Conservation (phyloP, 148 eudicot species). For the Mesembryanthemum crystallinum region DNA sequence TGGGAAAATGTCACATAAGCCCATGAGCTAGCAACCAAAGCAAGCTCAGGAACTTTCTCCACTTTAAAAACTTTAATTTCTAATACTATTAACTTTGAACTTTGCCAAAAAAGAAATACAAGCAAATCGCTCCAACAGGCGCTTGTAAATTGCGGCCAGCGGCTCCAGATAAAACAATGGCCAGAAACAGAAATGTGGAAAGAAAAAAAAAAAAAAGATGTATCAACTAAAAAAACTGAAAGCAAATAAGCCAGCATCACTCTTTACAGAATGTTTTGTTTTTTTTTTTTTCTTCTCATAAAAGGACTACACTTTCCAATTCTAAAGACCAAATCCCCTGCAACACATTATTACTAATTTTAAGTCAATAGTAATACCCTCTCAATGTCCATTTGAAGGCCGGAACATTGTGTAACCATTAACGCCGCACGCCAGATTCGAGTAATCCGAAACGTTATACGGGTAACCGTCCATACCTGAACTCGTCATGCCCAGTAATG, state of each 20-base stretch:
- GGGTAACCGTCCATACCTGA: slow-evolving; percentile 58
- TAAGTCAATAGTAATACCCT: background rate
- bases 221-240: slow-evolving; percentile 22
- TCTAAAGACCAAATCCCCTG: slow-evolving; percentile 23
- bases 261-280: slow-evolving; percentile 36
- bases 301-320: slow-evolving; percentile 20
- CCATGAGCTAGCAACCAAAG: no score
- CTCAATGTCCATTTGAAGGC: slow-evolving; percentile 77
- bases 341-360: slow-evolving; percentile 32
- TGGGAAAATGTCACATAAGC: no score
- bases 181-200: slow-evolving; percentile 5
- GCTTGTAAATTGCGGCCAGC: background rate
- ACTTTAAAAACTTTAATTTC: no score
- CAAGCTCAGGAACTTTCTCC: no score
- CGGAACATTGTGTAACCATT: slow-evolving; percentile 70
- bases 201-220: slow-evolving; percentile 17
- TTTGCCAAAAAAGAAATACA: no score
- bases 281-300: slow-evolving; percentile 12
- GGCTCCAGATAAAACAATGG: background rate
- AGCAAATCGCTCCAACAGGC: background rate
- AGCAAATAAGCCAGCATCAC: slow-evolving; percentile 32
- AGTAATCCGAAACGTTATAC: slow-evolving; percentile 57
- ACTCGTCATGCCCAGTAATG: slow-evolving; percentile 38
- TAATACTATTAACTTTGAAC: no score
- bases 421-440: slow-evolving; percentile 50